These are phyloP conservation scores for Jamesozyma rosinii DNA, from an alignment of 805 yeast genomes.

Conservation along the genomic window DNA sequence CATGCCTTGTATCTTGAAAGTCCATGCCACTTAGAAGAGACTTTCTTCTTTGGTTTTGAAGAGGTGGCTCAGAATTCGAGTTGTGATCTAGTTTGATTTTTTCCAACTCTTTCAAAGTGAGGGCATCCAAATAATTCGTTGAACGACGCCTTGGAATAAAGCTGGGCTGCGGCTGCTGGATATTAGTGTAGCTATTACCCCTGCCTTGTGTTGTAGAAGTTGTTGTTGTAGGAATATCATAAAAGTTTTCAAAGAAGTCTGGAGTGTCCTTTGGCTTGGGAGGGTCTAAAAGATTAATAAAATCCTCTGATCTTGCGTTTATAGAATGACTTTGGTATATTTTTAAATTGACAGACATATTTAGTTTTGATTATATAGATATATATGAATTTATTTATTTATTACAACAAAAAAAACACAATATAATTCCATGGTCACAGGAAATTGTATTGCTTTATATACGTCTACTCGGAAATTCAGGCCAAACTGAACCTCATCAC, in stretches of 20 bases:
- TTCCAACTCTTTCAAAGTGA: constrained; percentile 1
- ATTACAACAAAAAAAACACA: too few relatives aligned
- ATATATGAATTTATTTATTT: background rate
- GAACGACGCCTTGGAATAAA: constrained; percentile 12
- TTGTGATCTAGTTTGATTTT: background rate
- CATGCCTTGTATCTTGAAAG: constrained; percentile 10
- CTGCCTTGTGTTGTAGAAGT: background rate
- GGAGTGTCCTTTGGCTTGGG: constrained; percentile 20
- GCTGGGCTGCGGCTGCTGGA: background rate
- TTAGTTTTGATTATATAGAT: too few relatives aligned
- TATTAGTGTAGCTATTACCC: background rate
- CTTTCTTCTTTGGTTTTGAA: constrained; percentile 2
- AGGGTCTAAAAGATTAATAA: constrained; percentile 15
- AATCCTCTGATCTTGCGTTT: constrained; percentile 11
- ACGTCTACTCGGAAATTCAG: too few relatives aligned
- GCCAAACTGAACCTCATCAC: too few relatives aligned
- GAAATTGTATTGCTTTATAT: too few relatives aligned
- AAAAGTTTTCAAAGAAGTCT: constrained; percentile 2
- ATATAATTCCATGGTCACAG: too few relatives aligned
- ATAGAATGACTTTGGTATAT: background rate
- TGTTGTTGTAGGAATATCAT: background rate
- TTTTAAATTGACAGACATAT: constrained; percentile 1
- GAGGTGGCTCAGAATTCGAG: background rate
- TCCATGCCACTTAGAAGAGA: constrained; percentile 7
- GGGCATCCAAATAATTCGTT: constrained; percentile 17